These are phyloP conservation scores for Penicillium fimorum DNA, from an alignment of 495 filamentous ascomycete species.

Conservation along the genomic window DNA sequence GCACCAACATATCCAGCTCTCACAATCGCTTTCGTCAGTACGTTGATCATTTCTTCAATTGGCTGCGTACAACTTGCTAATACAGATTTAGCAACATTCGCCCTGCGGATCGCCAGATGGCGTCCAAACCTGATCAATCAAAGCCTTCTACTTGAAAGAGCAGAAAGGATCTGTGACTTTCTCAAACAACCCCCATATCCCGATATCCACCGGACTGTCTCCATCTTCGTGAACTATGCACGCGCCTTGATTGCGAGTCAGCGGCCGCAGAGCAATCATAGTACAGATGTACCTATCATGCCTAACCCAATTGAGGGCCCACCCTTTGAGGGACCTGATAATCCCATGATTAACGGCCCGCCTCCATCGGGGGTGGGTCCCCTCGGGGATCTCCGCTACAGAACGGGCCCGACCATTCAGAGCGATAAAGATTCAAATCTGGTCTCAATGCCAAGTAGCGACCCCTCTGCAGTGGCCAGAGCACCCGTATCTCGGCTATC, in stretches of 20 bases:
- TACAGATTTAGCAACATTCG: slow-evolving; percentile 35
- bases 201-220: slow-evolving; percentile 45
- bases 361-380: slow-evolving; percentile 17
- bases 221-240: slow-evolving; percentile 45
- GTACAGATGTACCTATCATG: slow-evolving; percentile 20
- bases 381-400: slow-evolving; percentile 26
- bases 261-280: slow-evolving; percentile 22
- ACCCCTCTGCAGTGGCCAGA: slow-evolving; percentile 26
- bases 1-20: slow-evolving; percentile 43
- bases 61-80: slow-evolving; percentile 1
- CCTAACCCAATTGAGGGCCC: slow-evolving; percentile 20
- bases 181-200: slow-evolving; percentile 45
- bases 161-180: slow-evolving; percentile 39
- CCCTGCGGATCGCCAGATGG: slow-evolving; percentile 43
- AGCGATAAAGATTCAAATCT: slow-evolving; percentile 24
- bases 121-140: slow-evolving; percentile 41
- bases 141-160: slow-evolving; percentile 35
- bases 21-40: slow-evolving; percentile 45
- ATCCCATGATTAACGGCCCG: slow-evolving; percentile 23
- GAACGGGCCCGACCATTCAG: slow-evolving; percentile 18
- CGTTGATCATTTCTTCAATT: slow-evolving; percentile 16
- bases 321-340: slow-evolving; percentile 20
- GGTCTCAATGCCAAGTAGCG: slow-evolving; percentile 23
- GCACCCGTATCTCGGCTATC: slow-evolving; percentile 32
- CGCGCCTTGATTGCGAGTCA: slow-evolving; percentile 40